Evolutionary conservation across 768 basidiomycete genomes (phyloP).

Genomic region (Lactarius evosmus): DNA sequence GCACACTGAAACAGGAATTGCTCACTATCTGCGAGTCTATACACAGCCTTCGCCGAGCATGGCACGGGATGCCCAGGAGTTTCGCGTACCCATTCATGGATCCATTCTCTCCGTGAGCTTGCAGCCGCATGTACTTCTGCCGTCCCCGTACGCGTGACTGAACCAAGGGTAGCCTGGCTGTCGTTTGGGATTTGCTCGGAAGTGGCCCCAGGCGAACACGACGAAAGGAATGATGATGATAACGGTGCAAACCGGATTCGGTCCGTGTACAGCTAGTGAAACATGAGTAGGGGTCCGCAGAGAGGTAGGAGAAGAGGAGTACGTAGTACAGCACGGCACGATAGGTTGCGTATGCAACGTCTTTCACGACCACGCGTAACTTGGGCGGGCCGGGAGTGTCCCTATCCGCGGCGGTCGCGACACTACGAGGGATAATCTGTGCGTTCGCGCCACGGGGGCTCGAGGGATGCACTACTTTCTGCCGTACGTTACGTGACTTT

Average conservation of each 20-base stretch:
- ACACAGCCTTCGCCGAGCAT: slow-evolving; percentile 82
- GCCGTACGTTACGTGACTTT: slow-evolving; percentile 33
- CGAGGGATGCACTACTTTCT: slow-evolving; percentile 41
- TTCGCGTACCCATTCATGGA: slow-evolving; percentile 59
- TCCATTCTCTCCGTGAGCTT: slow-evolving; percentile 61
- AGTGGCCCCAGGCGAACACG: slow-evolving; percentile 21
- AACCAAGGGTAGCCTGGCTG: slow-evolving; percentile 35
- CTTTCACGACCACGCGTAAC: slow-evolving; percentile 50
- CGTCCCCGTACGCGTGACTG: slow-evolving; percentile 22
- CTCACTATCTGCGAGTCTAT: slow-evolving; percentile 75
- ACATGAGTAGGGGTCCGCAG: not conserved
- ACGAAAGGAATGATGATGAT: slow-evolving; percentile 58
- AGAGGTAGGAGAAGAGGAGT: not conserved
- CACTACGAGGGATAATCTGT: slow-evolving; percentile 2
- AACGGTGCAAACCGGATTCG: slow-evolving; percentile 80
- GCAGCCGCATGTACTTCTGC: slow-evolving; percentile 27
- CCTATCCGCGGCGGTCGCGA: not conserved
- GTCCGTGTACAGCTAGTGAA: slow-evolving; percentile 74
- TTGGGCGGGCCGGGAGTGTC: slow-evolving; percentile 43
- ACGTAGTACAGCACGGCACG: slow-evolving; percentile 77
- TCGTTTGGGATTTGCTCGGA: slow-evolving; percentile 35
- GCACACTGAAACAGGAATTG: slow-evolving; percentile 32
- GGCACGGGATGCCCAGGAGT: slow-evolving; percentile 64
- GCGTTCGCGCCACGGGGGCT: slow-evolving; percentile 36
- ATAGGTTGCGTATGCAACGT: slow-evolving; percentile 62